Base-by-base conservation (phyloP, 129 eudicot genomes). In the Pseudognaphalium luteoalbum region DNA sequence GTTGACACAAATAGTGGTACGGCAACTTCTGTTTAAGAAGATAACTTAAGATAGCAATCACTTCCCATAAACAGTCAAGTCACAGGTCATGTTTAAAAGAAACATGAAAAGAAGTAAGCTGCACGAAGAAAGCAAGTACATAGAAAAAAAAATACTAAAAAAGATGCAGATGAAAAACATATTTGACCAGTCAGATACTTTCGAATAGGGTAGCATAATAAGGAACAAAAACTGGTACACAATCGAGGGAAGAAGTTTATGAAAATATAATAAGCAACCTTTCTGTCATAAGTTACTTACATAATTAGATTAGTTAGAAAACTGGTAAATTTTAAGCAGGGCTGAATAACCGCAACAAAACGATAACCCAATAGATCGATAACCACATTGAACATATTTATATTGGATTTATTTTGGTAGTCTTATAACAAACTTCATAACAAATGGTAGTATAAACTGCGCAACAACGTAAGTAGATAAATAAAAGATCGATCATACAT, bases 21-120 rank as follows among this genome's bases (percentile, higher is more conserved):
- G 54, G 54, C 54, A 11, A n/a, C 17, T 3, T 47, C 17, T 47
- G 14, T 47, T 47, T 12, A 12, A 47, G 3, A 14, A 47, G 17
- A 47, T 41, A 35, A 41, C 47, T 41, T 9, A 47, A 47, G 54
- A 47, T 47, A 12, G n/a, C 54, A 47, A 47, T 17, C 54, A 47
- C n/a, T 47, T 47, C 12, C 1, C 16, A 14, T 47, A 14, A 47
- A 47, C 16, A 47, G 54, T 47, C 47, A 47, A 47, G 54, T 14
- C 54, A 47, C n/a, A 47, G 54, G 54, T 47, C 54, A 47, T 12
- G n/a, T 47, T 44, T 47, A 47, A 17, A 44, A 44, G 17, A 47
- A 47, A 17, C 54, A 47, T n/a, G 14, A 47, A 47, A 47, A 47
- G 17, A 44, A 44, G 52, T 47, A 14, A 78, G 82, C 64, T 78